Base-by-base conservation (phyloP, 163 green algal species). In the Chloromonas sp. region DNA sequence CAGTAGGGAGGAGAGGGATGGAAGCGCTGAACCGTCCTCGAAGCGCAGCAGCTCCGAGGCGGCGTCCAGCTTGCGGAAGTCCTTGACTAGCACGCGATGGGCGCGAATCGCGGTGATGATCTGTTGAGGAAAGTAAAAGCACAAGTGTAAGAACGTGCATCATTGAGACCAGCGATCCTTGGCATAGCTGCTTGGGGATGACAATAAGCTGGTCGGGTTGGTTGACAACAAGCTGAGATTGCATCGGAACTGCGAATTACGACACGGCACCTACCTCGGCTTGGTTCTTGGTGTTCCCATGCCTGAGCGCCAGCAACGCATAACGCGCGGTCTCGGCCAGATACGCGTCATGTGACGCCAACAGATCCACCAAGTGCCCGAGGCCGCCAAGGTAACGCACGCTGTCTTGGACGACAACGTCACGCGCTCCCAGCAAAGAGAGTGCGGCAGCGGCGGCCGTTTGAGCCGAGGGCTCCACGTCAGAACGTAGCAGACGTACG, bases 381-480 rank as follows among this genome's bases (percentile, higher is more conserved):
- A 92, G 74, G 81, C 86, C 89, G 36, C 90, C 90, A 81, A 93
- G 87, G 86, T 92, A 91, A 60, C 90, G 89, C 77, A 92, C 86
- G 79, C 82, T 91, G 87, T 93, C 90, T 78, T 90, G 89, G 61
- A 93, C 84, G n/a, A 93, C 87, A 2, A 84, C 81, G 79, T 93
- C 90, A 2, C 61, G 61, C 14, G 90, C 88, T 58, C 84, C 83
- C 81, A 92, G 83, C 85, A 91, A 82, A 58, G 82, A 84, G 77
- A 92, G 85, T 15, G 90, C 86, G 1, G 86, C 84, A 58, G 89
- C 90, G 61, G 89, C 86, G 1, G 90, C 89, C n/a, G 88, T 87
- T 87, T 92, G 89, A 82, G 90, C 90, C 0, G 82, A 77, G 14
- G 70, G 81, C 60, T 91, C 85, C 79, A 88, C 89, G 83, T 93